Base-by-base conservation (phyloP, 441 rosid genomes). In the Arabidopsis lyrata region DNA sequence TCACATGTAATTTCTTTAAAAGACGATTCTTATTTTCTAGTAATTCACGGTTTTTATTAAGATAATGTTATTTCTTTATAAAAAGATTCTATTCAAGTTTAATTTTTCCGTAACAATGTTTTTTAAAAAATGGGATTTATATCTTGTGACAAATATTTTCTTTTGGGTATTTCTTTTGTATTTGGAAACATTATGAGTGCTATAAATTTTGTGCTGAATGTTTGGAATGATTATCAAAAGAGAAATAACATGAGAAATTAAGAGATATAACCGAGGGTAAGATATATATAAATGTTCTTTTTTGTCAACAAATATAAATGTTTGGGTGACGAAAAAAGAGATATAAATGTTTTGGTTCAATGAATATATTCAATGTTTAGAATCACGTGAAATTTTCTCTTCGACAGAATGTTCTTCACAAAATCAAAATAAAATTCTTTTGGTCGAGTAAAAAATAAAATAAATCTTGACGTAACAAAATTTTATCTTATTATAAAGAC, bases 351-450 rank as follows among this genome's bases (percentile, higher is more conserved):
- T 31, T 56, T 56, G 45, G 55, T 55, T 55, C 22, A 56, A 68
- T 39, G 53, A 68, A 55, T 44, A 44, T 31, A 16, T 11, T 27
- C 42, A 41, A 52, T 6, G 4, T 9, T 62, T 44, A 20, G 27
- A 73, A 47, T 64, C 64, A 73, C 58, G 10, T 64, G 14, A 54
- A 12, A 54, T 0, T 20, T 10, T 54, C 39, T 63, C 48, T 50
- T 29, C 31, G 2, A 38, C 12, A 18, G 45, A 61, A 49, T 45
- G 58, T 22, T 70, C 39, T 48, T 60, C 22, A 48, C 8, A 49
- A 36, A 49, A 16, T 6, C 0, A 27, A 24, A 22, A 24, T 5
- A 14, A 38, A 8, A 2, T 45, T 35, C 22, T 0, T 8, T 35
- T 50, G 32, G 9, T 9, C 34, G 34, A 35, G 7, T 50, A 18